These are phyloP conservation scores for Fusarium acutatum DNA, from an alignment of 2,329 filamentous ascomycete species.

Conservation along the genomic window DNA sequence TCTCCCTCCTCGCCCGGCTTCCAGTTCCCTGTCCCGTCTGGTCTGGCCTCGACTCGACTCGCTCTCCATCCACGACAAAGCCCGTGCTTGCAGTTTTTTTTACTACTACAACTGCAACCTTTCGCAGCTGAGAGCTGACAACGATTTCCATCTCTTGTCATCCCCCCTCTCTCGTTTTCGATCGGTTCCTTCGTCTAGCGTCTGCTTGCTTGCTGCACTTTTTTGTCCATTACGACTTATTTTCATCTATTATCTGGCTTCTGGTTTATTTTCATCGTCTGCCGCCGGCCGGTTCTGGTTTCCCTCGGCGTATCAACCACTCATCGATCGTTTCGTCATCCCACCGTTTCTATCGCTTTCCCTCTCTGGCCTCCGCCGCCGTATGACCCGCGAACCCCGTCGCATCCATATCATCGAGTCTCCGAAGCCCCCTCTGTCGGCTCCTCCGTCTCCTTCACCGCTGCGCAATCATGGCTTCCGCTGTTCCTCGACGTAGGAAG, in stretches of 20 bases:
- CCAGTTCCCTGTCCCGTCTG: constrained; percentile 27
- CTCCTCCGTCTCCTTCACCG: constrained; percentile 41
- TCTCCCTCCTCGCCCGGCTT: constrained; percentile 30
- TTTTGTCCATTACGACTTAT: constrained; percentile 20
- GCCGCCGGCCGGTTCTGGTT: constrained; percentile 42
- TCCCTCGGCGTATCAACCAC: constrained; percentile 30
- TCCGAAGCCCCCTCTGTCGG: constrained; percentile 44
- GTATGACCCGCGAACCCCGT: constrained; percentile 42
- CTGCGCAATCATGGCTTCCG: constrained; percentile 47
- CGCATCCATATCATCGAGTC: constrained; percentile 40
- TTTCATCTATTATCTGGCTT: constrained; percentile 36
- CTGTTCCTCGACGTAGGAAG: constrained; percentile 66
- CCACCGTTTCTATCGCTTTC: constrained; percentile 19
- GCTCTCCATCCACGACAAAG: constrained; percentile 23
- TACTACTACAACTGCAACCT: constrained; percentile 24
- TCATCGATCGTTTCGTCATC: constrained; percentile 29
- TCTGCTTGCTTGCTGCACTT: constrained; percentile 33
- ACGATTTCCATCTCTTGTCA: constrained; percentile 27
- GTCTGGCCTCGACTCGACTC: constrained; percentile 18
- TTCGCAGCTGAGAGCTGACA: constrained; percentile 38
- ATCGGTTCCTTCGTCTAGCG: constrained; percentile 39
- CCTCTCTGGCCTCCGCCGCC: constrained; percentile 31
- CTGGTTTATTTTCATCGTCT: constrained; percentile 26
- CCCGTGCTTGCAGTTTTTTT: constrained; percentile 29
- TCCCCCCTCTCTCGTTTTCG: constrained; percentile 26